Percentiles rank a stretch among this genome's conserved stretches.
These are phyloP conservation scores for Boletus edulis DNA, from an alignment of 768 basidiomycete species.

Conservation along the genomic window DNA sequence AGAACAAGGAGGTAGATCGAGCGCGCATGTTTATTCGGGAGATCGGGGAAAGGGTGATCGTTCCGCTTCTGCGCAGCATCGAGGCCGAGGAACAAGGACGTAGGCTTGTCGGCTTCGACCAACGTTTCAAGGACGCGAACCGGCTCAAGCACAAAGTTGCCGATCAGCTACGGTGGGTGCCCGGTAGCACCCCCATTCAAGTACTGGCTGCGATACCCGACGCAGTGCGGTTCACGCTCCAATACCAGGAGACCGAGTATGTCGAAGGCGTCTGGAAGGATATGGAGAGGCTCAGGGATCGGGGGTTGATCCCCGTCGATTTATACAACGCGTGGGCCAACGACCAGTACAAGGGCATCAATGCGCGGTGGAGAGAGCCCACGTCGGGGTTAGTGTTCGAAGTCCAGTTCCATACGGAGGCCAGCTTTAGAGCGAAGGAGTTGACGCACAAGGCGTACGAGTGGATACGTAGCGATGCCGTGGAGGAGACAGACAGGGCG, in stretches of 20 bases:
- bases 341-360: not conserved
- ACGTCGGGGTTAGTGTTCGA: not conserved
- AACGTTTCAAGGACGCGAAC: not conserved
- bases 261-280: not conserved
- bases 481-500: not conserved
- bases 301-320: not conserved
- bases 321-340: not conserved
- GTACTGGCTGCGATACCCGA: not conserved
- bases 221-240: not conserved
- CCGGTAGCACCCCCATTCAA: not conserved
- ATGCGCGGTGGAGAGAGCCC: not conserved
- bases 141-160: not conserved
- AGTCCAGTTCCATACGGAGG: conserved; percentile 1
- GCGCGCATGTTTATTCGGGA: not conserved
- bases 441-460: conserved; percentile 1
- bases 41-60: not conserved
- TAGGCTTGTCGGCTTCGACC: not conserved
- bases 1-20: not conserved
- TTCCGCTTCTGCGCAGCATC: not conserved
- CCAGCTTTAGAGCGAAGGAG: not conserved
- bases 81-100: not conserved
- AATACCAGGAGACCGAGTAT: not conserved
- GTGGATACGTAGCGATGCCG: not conserved
- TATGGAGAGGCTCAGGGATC: not conserved
- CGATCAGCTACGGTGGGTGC: not conserved